Percentiles rank a stretch among this genome's conserved stretches.
phyloP scores from a whole-genome alignment of 352 stramenopile genomes.

The Hyphochytrium catenoides region DNA sequence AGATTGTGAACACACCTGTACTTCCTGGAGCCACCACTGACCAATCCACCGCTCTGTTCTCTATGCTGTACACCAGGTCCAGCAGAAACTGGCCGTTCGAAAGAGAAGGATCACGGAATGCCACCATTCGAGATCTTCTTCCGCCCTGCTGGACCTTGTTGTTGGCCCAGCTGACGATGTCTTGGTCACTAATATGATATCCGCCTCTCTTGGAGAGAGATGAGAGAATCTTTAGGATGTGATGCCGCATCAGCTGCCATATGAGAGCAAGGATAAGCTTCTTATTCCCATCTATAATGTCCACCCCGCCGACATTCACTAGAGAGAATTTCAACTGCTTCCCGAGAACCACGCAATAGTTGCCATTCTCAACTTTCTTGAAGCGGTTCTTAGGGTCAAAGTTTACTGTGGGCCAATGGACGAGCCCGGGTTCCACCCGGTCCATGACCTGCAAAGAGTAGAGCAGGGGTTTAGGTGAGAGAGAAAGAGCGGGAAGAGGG shows the following conservation, averaged over 20 bases:
- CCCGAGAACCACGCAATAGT: slow-evolving; percentile 60
- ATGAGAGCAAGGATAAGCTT: slow-evolving; percentile 80
- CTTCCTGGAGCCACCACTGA: slow-evolving; percentile 34
- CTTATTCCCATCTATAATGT: slow-evolving; percentile 74
- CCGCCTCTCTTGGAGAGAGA: slow-evolving; percentile 17
- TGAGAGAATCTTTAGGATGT: slow-evolving; percentile 59
- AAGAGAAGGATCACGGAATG: slow-evolving; percentile 51
- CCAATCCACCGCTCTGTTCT: slow-evolving; percentile 67
- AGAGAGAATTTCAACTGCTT: slow-evolving; percentile 66
- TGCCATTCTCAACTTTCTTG: slow-evolving; percentile 66
- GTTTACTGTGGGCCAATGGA: slow-evolving; percentile 68
- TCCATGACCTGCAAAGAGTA: too few species aligned
- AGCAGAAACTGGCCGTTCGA: slow-evolving; percentile 55
- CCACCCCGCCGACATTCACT: slow-evolving; percentile 65
- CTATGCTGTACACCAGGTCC: slow-evolving; percentile 55
- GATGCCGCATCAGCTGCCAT: slow-evolving; percentile 75
- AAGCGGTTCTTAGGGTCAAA: slow-evolving; percentile 64
- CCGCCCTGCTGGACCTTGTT: slow-evolving; percentile 22
- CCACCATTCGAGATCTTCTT: too few species aligned
- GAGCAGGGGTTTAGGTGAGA: too few species aligned
- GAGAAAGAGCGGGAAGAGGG: too few species aligned
- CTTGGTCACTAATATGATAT: slow-evolving; percentile 32
- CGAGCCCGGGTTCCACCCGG: slow-evolving; percentile 59
- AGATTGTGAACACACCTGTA: too few species aligned
- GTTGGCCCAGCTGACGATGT: slow-evolving; percentile 50